Evolutionary conservation across 192 early-diverging fungal species (phyloP).

Genomic region (Podila horticola): DNA sequence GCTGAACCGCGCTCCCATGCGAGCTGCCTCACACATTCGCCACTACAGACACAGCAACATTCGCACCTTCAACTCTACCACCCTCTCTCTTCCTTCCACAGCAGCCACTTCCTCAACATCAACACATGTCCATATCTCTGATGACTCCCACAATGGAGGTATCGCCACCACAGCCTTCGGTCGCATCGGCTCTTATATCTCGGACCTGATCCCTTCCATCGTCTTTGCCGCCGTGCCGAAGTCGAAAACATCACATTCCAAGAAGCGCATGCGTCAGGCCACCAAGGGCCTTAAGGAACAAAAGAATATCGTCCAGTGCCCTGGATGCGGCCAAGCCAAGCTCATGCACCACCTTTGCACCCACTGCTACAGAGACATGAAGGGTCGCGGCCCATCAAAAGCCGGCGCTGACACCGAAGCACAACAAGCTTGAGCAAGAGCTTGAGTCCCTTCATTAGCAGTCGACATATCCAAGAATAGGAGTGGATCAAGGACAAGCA

Average conservation of each 20-base stretch:
- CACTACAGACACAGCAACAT: not conserved
- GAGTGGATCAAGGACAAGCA: too few species aligned
- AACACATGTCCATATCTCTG: not conserved
- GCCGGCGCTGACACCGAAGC: slow-evolving; percentile 3
- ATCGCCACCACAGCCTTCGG: slow-evolving; percentile 37
- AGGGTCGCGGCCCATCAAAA: slow-evolving; percentile 45
- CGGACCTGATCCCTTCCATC: slow-evolving; percentile 44
- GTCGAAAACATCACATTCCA: slow-evolving; percentile 92
- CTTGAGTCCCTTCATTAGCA: too few species aligned
- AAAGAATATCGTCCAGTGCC: slow-evolving; percentile 77
- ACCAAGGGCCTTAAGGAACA: slow-evolving; percentile 81
- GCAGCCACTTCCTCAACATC: not conserved
- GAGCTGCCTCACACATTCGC: not conserved
- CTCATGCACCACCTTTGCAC: slow-evolving; percentile 82
- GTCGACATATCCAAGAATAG: too few species aligned
- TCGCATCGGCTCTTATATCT: slow-evolving; percentile 45
- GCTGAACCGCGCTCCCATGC: not conserved
- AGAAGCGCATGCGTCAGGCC: slow-evolving; percentile 86
- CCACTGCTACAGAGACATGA: slow-evolving; percentile 78
- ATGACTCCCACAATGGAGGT: not conserved
- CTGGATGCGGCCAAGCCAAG: slow-evolving; percentile 78
- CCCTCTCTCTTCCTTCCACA: not conserved
- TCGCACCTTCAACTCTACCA: not conserved
- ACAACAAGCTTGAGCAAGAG: not conserved
- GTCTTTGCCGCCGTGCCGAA: slow-evolving; percentile 80